Evolutionary conservation across 106 monocot species (phyloP).

Genomic region (Cymbidium sinense): DNA sequence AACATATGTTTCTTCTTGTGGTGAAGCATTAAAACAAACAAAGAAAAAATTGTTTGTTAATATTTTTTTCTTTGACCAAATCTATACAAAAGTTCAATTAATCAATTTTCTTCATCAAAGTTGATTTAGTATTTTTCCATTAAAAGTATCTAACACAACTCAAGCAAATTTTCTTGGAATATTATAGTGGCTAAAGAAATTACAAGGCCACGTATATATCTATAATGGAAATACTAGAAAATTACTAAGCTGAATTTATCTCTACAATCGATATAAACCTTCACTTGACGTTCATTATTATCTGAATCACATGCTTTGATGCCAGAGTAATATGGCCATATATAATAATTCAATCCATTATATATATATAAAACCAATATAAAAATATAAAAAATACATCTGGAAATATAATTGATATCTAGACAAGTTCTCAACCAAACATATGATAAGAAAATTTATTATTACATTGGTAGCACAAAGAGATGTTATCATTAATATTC

Average conservation of each 20-base stretch:
- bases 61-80: background rate
- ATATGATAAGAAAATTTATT: background rate
- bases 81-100: background rate
- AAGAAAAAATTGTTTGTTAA: background rate
- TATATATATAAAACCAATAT: background rate
- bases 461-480: background rate
- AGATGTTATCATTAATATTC: background rate
- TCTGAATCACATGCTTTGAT: background rate
- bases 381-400: background rate
- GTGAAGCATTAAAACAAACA: background rate
- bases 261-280: background rate
- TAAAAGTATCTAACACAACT: background rate
- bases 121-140: background rate
- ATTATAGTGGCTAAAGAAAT: background rate
- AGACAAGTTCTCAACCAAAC: background rate
- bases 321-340: conserved; percentile 46
- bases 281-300: background rate
- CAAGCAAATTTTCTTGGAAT: background rate
- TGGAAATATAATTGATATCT: background rate
- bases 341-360: conserved; percentile 45
- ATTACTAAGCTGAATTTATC: background rate
- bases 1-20: background rate
- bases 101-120: background rate
- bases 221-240: no score
- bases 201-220: no score